Conservation (phyloP, 2,329 filamentous ascomycete species). For the Aspergillus puulaauensis region DNA sequence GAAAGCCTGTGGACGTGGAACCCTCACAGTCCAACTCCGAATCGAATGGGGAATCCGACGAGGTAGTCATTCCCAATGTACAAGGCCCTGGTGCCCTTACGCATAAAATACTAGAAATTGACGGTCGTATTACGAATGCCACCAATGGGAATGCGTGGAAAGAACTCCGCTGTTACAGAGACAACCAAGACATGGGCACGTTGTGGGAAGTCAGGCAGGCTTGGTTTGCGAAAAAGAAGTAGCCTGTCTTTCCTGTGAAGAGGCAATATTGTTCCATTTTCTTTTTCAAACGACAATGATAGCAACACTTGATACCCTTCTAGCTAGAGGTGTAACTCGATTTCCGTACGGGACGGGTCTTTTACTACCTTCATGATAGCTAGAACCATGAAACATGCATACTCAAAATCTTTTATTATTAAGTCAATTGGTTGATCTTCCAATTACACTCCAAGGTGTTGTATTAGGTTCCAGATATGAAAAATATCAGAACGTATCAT, state of each 20-base stretch:
- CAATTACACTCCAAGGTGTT: not conserved
- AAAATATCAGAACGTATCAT: conserved; percentile 15
- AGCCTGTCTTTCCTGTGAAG: not conserved
- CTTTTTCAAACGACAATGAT: not conserved
- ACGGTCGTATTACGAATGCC: conserved; percentile 36
- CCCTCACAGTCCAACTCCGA: not conserved
- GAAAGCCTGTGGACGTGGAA: not conserved
- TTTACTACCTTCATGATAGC: not conserved
- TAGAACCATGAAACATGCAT: not conserved
- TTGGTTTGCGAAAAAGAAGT: conserved; percentile 34
- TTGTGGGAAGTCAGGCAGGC: conserved; percentile 45
- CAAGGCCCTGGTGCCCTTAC: conserved; percentile 29
- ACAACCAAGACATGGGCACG: conserved; percentile 48
- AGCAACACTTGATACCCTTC: not conserved
- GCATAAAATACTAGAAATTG: conserved; percentile 38
- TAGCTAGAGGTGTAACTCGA: not conserved
- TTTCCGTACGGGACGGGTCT: not conserved
- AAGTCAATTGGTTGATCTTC: not conserved
- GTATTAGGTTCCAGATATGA: not conserved
- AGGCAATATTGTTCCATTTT: not conserved
- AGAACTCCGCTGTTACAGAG: conserved; percentile 41
- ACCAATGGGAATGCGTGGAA: conserved; percentile 45
- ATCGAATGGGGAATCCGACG: conserved; percentile 8
- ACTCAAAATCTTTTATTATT: too few relatives aligned
- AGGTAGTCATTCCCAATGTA: conserved; percentile 32